Percentiles rank a stretch among this genome's conserved stretches.
Evolutionary conservation across 305 asterid species (phyloP).

Genomic region (Fraxinus sp.): DNA sequence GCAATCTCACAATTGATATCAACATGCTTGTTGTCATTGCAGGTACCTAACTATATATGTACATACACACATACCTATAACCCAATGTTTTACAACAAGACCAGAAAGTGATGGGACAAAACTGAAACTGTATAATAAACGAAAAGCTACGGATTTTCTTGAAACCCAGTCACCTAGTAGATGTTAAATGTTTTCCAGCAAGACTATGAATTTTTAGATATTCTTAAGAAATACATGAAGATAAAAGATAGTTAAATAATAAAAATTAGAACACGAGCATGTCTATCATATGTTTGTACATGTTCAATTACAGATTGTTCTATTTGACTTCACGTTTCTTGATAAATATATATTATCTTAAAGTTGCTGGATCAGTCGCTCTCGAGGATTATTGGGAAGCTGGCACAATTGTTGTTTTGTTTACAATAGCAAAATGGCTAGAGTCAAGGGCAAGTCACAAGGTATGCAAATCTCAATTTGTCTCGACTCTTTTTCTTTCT

Average conservation of each 20-base stretch:
- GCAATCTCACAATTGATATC: conserved; percentile 52
- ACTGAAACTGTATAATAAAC: no score
- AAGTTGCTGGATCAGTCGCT: conserved; percentile 81
- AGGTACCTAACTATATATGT: conserved; percentile 30
- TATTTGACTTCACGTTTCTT: neutral
- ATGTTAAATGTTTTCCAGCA: neutral
- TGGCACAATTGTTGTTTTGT: conserved; percentile 74
- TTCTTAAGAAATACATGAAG: neutral
- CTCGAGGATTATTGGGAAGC: conserved; percentile 89
- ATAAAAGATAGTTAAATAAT: neutral
- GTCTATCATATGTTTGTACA: neutral
- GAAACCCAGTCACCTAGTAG: neutral
- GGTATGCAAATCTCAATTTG: conserved; percentile 37
- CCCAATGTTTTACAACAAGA: neutral
- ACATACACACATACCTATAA: neutral
- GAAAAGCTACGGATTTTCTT: neutral
- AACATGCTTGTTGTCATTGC: conserved; percentile 76
- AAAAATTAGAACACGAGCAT: neutral
- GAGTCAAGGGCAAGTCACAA: conserved; percentile 82
- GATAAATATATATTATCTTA: neutral
- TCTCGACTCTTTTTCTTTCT: neutral
- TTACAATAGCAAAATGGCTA: conserved; percentile 79
- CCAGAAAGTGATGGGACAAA: no score
- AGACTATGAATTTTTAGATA: neutral
- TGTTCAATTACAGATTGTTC: neutral